Base-by-base conservation (phyloP, 257 asterid genomes). In the Buddleja alternifolia region DNA sequence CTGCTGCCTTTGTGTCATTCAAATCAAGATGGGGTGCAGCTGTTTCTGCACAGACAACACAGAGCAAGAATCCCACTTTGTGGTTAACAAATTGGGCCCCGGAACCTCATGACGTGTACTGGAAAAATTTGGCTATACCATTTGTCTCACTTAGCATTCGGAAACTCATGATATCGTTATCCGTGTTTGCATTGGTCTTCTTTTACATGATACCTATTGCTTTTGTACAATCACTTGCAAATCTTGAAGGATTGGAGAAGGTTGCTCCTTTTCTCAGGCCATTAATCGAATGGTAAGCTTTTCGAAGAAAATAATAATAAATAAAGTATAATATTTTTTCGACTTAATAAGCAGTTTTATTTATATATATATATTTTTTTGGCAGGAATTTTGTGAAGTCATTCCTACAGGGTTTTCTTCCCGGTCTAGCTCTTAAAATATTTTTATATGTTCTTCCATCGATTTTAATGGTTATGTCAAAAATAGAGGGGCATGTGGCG, bases 121-220 rank as follows among this genome's bases (percentile, higher is more conserved):
- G 99, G 99, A 74, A 58, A 75, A 94, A 94, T 77, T 79, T 94
- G 66, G 81, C 94, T 7, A 85, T 94, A 72, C 93, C 99, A 0
- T 94, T 91, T 70, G 78, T 94, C 37, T 94, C 97, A 48, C 91
- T 84, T 19, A 87, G 82, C 72, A 76, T 94, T 34, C 84, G 99
- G 64, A 91, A 77, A 67, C 90, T 86, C 1, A 61, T 89, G 73
- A 89, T 91, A 36, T 81, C 97, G 0, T 7, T 82, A 24, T 75
- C 81, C 5, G 83, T 94, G 69, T 94, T 94, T 77, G 91, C 95
- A 25, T 60, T 94, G 87, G 83, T 94, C 52, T 94, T 94, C 93
- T 94, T 89, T 80, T 94, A 94, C 88, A 83, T 94, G 97, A 91
- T 94, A 56, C 99, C 99, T 16, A 94, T 94, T 69, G 96, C 99